These are phyloP conservation scores for Globisporangium irregulare DNA, from an alignment of 352 stramenopile species.

Conservation along the genomic window DNA sequence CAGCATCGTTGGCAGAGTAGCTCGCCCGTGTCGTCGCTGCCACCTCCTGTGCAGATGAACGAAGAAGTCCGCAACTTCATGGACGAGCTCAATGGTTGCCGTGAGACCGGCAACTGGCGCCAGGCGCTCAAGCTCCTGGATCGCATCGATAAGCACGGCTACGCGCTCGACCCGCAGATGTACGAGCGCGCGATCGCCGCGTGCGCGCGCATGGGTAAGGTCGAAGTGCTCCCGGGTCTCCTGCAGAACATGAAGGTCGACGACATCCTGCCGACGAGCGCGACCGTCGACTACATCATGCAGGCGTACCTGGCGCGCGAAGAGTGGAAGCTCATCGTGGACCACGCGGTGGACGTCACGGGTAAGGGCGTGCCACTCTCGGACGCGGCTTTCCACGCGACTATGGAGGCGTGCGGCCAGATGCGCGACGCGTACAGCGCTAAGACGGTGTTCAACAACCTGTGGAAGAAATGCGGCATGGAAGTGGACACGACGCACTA, in stretches of 20 bases:
- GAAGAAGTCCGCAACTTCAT: conserved; percentile 18
- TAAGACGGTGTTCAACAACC: conserved; percentile 47
- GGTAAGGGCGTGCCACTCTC: conserved; percentile 52
- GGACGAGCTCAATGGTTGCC: conserved; percentile 42
- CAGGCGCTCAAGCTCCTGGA: conserved; percentile 74
- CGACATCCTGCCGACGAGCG: conserved; percentile 51
- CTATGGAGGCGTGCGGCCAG: conserved; percentile 72
- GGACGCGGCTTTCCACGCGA: conserved; percentile 65
- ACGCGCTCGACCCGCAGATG: conserved; percentile 58
- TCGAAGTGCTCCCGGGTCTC: conserved; percentile 69
- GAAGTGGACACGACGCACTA: conserved; percentile 38
- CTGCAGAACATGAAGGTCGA: conserved; percentile 81
- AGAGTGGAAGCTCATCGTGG: conserved; percentile 58
- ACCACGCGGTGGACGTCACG: conserved; percentile 40
- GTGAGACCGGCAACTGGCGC: conserved; percentile 69
- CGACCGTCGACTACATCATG: conserved; percentile 78
- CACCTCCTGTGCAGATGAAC: conserved; percentile 8
- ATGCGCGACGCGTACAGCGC: conserved; percentile 43
- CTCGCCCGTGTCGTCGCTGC: background rate
- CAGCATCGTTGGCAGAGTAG: conserved; percentile 15
- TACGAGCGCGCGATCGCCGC: conserved; percentile 80
- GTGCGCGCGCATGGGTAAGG: conserved; percentile 77
- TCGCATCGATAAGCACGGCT: conserved; percentile 53
- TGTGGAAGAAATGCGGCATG: conserved; percentile 25
- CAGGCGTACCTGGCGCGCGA: conserved; percentile 74